Base-by-base conservation (phyloP, 2,329 filamentous ascomycete genomes). In the Alternaria panax region DNA sequence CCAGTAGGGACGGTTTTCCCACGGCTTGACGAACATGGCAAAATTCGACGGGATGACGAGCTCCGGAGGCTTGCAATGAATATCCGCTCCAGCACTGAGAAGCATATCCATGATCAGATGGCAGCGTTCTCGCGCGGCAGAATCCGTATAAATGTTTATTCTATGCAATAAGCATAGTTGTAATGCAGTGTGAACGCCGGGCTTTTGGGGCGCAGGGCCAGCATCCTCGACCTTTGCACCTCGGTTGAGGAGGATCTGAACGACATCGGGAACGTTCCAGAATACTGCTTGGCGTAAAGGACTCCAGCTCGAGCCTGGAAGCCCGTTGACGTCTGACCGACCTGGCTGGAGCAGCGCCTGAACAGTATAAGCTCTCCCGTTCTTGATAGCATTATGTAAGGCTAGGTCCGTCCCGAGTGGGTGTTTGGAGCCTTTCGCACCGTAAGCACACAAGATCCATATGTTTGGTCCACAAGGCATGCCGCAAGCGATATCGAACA, bases 341-440 rank as follows among this genome's bases (percentile, higher is more conserved):
- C 60, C 65, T 1, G 67, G 60, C 12, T 67, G 40, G 5, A 75
- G 54, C 5, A 78, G 51, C 14, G 66, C 62, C 41, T 75, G 69
- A 0, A 77, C 72, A 11, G 69, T 75, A 38, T 71, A 70, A 2
- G 60, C 51, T 4, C 74, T 63, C 18, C 69, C 71, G 30, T 77
- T 78, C 43, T 72, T 76, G 43, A 77, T 77, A 5, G 75, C 75
- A 55, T 77, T 78, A 36, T 77, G 70, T 7, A 78, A 58, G 1
- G 75, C 69, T 11, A 76, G 56, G 36, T 77, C 74, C 5, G 66
- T 75, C 1, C 75, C 75, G 6, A 72, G 62, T 2, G 75, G 75
- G 46, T 77, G 71, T 16, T 54, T 68, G 4, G 74, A 70, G 25
- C 74, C 68, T 54, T 64, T 75, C 5, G 66, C 74, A n/a, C 69